Percentiles rank a stretch among this genome's conserved stretches.
Conservation (phyloP, 2,329 filamentous ascomycete species). For the Gnomoniopsis sp. region DNA sequence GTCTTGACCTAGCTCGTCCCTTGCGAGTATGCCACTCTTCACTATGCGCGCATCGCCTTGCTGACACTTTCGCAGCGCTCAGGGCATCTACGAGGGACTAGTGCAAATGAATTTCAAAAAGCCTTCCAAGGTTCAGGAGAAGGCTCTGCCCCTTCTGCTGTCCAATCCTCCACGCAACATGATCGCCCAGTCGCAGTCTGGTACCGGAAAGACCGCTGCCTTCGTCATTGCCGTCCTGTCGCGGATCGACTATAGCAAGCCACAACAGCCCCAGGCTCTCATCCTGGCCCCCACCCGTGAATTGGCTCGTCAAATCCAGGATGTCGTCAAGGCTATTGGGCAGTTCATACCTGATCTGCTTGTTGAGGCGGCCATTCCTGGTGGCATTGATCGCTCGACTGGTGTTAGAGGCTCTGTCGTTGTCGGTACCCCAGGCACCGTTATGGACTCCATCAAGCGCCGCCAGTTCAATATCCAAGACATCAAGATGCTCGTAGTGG, state of each 20-base stretch:
- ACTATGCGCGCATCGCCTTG: slow-evolving; percentile 20
- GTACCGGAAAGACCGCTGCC: slow-evolving; percentile 95
- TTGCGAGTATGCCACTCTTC: background rate
- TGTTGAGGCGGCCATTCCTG: slow-evolving; percentile 80
- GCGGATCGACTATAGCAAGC: slow-evolving; percentile 71
- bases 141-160: slow-evolving; percentile 85
- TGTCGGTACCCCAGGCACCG: slow-evolving; percentile 91
- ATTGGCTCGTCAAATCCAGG: slow-evolving; percentile 89
- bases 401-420: slow-evolving; percentile 74
- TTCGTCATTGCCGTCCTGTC: slow-evolving; percentile 91
- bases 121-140: slow-evolving; percentile 97
- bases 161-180: slow-evolving; percentile 85
- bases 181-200: slow-evolving; percentile 98
- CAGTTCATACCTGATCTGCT: slow-evolving; percentile 73
- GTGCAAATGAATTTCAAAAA: slow-evolving; percentile 83
- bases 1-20: slow-evolving; percentile 29
- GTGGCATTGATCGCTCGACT: slow-evolving; percentile 65
- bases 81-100: slow-evolving; percentile 72
- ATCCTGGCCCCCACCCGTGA: slow-evolving; percentile 91
- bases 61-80: slow-evolving; percentile 34
- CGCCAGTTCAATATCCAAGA: slow-evolving; percentile 68
- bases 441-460: slow-evolving; percentile 79
- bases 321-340: slow-evolving; percentile 80
- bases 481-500: slow-evolving; percentile 82
- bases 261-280: slow-evolving; percentile 75